Evolutionary conservation across 2,329 filamentous ascomycete species (phyloP), one percentile per base, ranked within the genome.

Genomic region (Aspergillus terreus): DNA sequence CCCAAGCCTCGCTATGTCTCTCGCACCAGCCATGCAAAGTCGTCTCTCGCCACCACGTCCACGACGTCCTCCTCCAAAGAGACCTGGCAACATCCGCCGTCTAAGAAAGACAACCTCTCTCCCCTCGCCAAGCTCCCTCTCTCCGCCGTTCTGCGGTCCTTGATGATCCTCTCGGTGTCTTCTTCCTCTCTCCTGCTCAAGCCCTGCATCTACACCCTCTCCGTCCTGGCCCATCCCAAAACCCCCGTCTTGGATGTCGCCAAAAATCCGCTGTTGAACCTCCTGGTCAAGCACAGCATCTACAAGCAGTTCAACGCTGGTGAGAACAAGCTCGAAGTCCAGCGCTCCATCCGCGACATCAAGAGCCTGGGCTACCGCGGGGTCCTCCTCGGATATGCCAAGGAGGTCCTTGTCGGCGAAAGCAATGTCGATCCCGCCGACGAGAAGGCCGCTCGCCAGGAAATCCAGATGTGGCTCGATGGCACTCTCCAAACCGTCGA

Each of bases 121-220:
- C 69, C 68, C 6, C 55, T 72, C 21, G 62, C 68, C 12, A 67
- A 69, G 27, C 63, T 73, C 7, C 69, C 69, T 9, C 58, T 73
- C 5, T 69, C 69, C 2, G 64, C 67, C 6, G 64, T 72, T n/a
- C 41, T 72, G 32, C 66, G 69, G 30, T 72, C 69, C 14, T 50
- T 71, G 42, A 52, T 71, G 41, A 65, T 72, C 3, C 59, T 72
- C 6, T 70, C 69, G 12, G 59, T 71, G 27, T 72, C 69, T 0
- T 72, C 69, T 4, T 71, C 69, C 1, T 36, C 65, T 5, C 49
- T 86, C 4, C 81, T 96, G 1, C 81, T 95, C 6, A 76, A 78
- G 11, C 86, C 88, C 1, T 92, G 87, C 38, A 80, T 95, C 49
- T 79, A 79, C 52, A 74, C 88, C 46, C 87, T 95, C 69, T 82